Evolutionary conservation across 805 yeast genomes (phyloP), one percentile per base, ranked within the genome.

Genomic region (Ogataea populi-albae): DNA sequence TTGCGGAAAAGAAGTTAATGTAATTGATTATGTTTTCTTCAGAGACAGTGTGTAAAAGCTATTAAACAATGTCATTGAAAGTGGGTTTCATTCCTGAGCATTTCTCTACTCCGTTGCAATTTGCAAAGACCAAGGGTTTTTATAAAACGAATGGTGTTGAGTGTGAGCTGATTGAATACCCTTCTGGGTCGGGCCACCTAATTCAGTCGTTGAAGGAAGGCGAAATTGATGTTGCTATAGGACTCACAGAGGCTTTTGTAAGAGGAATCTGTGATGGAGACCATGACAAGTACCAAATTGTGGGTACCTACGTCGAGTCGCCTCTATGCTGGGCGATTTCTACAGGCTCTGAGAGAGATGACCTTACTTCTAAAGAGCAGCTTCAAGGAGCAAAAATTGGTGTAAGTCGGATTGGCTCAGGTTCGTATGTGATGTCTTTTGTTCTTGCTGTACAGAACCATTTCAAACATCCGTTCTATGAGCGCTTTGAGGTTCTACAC

Each of bases 1-100:
- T 18, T 32, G 22, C 23, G 14, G 21, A 12, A 32, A n/a, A n/a
- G n/a, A n/a, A n/a, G n/a, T n/a, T n/a, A n/a, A n/a, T n/a, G n/a
- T n/a, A n/a, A n/a, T n/a, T n/a, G n/a, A n/a, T n/a, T n/a, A n/a
- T n/a, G n/a, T n/a, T n/a, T n/a, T n/a, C n/a, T n/a, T n/a, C n/a
- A n/a, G n/a, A n/a, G n/a, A n/a, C n/a, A n/a, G n/a, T n/a, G n/a
- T n/a, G n/a, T n/a, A n/a, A n/a, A n/a, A n/a, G n/a, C n/a, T n/a
- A n/a, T n/a, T n/a, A n/a, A n/a, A n/a, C n/a, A n/a, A n/a, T n/a
- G n/a, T n/a, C n/a, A n/a, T n/a, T n/a, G n/a, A 75, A 59, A 52
- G 83, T 88, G 19, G 97, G 96, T 2, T 84, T 76, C 62, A 79
- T 88, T 34, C 96, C 96, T 2, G 96, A 88, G 60, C 97, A 89